Evolutionary conservation across 2,329 filamentous ascomycete genomes (phyloP).

Genomic region (Xylariaceae sp.): DNA sequence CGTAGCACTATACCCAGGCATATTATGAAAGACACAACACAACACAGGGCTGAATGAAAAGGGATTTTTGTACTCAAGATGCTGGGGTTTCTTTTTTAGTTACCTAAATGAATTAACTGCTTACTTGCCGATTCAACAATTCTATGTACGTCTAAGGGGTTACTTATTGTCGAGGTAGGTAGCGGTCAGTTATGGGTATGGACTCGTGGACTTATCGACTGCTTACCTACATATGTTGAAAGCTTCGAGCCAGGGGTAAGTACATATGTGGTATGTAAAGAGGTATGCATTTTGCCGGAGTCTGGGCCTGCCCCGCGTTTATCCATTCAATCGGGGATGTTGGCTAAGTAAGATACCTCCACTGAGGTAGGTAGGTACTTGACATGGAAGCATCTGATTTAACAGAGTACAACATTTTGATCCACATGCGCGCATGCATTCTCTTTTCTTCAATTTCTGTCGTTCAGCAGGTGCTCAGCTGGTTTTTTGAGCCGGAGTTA

Average conservation of each 20-base stretch:
- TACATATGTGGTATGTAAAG: too few species aligned
- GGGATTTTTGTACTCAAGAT: background rate
- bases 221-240: too few species aligned
- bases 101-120: too few species aligned
- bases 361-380: too few species aligned
- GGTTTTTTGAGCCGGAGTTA: conserved; percentile 13
- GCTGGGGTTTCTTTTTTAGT: too few species aligned
- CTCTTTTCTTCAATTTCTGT: background rate
- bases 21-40: background rate
- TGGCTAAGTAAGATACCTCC: too few species aligned
- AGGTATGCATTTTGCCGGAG: conserved; percentile 18
- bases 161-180: too few species aligned
- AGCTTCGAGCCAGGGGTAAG: too few species aligned
- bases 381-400: background rate
- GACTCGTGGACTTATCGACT: too few species aligned
- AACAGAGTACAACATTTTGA: background rate
- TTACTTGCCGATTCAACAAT: too few species aligned
- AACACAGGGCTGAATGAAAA: background rate
- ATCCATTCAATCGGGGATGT: conserved; percentile 13
- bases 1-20: conserved; percentile 1
- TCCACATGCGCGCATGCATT: background rate
- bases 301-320: conserved; percentile 14
- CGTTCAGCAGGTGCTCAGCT: background rate
- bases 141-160: too few species aligned
- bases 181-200: too few species aligned